Evolutionary conservation across 2,329 filamentous ascomycete species (phyloP).

Genomic region (Colletotrichum caudatum): DNA sequence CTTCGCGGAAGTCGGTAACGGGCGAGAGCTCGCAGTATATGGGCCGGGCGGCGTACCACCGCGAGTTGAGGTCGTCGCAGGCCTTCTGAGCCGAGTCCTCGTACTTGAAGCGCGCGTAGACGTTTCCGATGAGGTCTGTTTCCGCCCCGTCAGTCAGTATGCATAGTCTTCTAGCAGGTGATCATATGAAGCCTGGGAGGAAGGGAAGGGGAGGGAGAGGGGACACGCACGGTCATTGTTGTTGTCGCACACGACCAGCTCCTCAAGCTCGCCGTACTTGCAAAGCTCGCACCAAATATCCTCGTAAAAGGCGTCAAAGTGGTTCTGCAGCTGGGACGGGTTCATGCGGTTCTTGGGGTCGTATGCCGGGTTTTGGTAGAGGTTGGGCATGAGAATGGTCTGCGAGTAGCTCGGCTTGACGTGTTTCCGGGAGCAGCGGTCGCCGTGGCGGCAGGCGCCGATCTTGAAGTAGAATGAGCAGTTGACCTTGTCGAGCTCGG

Average conservation of each 20-base stretch:
- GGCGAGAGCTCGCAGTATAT: conserved; percentile 98
- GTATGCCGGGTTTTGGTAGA: conserved; percentile 99
- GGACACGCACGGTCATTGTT: conserved; percentile 88
- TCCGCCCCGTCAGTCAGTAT: conserved; percentile 44
- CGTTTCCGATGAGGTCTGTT: conserved; percentile 93
- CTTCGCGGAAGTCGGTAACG: conserved; percentile 98
- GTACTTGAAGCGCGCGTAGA: conserved; percentile 99
- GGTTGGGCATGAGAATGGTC: conserved; percentile 96
- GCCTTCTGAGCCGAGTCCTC: conserved; percentile 95
- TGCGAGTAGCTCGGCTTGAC: conserved; percentile 99
- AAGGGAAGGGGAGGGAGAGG: neutral
- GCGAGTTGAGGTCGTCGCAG: conserved; percentile 91
- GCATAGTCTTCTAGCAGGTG: neutral
- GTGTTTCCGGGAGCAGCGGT: conserved; percentile 97
- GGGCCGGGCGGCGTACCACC: conserved; percentile 96
- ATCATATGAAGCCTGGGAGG: conserved; percentile 39
- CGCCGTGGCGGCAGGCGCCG: conserved; percentile 96
- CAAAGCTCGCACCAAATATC: conserved; percentile 99
- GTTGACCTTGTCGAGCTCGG: conserved; percentile 99
- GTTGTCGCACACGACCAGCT: conserved; percentile 98
- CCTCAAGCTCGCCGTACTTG: conserved; percentile 97
- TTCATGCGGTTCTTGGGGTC: conserved; percentile 98
- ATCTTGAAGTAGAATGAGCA: conserved; percentile 99
- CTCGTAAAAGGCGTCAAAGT: conserved; percentile 99
- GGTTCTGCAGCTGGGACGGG: conserved; percentile 93